Evolutionary conservation across 225 moss, liverwort and hornwort genomes (phyloP), one percentile per base, ranked within the genome.

Genomic region (Pseudisothecium myosuroides): DNA sequence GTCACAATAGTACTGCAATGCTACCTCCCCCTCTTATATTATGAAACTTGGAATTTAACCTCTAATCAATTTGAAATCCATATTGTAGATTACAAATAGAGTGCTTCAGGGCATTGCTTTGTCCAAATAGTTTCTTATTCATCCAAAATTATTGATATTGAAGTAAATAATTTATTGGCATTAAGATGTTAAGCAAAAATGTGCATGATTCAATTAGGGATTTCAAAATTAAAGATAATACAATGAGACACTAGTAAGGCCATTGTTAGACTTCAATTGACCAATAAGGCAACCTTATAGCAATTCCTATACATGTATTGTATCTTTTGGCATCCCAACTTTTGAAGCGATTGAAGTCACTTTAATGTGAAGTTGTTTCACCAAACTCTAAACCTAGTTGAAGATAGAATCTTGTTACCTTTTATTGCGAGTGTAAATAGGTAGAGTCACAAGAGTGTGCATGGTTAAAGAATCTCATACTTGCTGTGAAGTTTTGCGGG

Each of bases 251-350:
- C 0, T 22, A 4, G 3, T 7, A 69, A 69, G 11, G 13, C n/a
- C n/a, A 22, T n/a, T 22, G 23, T 13, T 0, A 69, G 2, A 12
- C 7, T 14, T 20, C 5, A 69, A 69, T 39, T 0, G 1, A 22
- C 7, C 1, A n/a, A 4, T 24, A 39, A 39, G 4, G 23, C 0
- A 1, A 2, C 7, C 5, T n/a, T 1, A 12, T 2, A 68, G 0
- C 3, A 2, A 5, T 65, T 65, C 10, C n/a, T n/a, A n/a, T n/a
- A n/a, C n/a, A n/a, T 2, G 21, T 67, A 41, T 39, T 26, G 5
- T 8, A 5, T 9, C 28, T 27, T 27, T 43, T 9, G 72, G 9
- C 28, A 3, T 17, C 9, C 0, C 0, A 0, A 43, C 10, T 1
- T 72, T 17, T 43, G 10, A 45, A 1, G 15, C 2, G 2, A 0